Conservation (phyloP, 1,284 basidiomycete genomes). For the Earliella scabrosa region DNA sequence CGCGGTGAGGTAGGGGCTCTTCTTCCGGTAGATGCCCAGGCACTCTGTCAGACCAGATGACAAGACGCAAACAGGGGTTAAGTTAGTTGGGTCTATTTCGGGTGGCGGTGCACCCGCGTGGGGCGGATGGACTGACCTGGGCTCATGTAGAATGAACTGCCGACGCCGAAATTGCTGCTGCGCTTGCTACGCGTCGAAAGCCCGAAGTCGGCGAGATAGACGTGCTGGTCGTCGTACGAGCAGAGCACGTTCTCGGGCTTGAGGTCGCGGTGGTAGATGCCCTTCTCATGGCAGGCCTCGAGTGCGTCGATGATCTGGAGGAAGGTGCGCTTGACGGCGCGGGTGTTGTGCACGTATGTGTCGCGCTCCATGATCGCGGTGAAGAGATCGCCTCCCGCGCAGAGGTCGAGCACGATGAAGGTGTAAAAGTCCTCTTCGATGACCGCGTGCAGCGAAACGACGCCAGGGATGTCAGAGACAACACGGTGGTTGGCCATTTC, state of each 20-base stretch:
- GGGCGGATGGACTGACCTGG: constrained; percentile 44
- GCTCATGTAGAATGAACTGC: constrained; percentile 63
- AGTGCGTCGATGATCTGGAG: constrained; percentile 67
- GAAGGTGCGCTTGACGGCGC: constrained; percentile 51
- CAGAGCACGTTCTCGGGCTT: constrained; percentile 79
- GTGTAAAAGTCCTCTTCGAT: constrained; percentile 59
- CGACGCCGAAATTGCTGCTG: constrained; percentile 56
- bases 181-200: constrained; percentile 60
- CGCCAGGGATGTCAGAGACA: constrained; percentile 57
- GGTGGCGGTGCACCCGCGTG: background rate
- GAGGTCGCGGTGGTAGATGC: constrained; percentile 72
- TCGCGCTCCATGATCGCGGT: constrained; percentile 60
- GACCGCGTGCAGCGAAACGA: constrained; percentile 62
- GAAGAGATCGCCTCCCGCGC: constrained; percentile 68
- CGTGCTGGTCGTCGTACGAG: constrained; percentile 42
- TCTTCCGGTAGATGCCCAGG: constrained; percentile 44
- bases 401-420: constrained; percentile 66
- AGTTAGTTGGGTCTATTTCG: background rate
- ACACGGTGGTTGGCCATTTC: constrained; percentile 51
- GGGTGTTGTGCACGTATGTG: constrained; percentile 50
- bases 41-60: constrained; percentile 50
- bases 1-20: constrained; percentile 52
- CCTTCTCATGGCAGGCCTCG: constrained; percentile 58
- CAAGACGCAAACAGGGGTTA: background rate
- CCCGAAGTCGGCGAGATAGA: constrained; percentile 70